These are phyloP conservation scores for Coelastrella sp. DNA, from an alignment of 139 green algal genomes.

Conservation along the genomic window DNA sequence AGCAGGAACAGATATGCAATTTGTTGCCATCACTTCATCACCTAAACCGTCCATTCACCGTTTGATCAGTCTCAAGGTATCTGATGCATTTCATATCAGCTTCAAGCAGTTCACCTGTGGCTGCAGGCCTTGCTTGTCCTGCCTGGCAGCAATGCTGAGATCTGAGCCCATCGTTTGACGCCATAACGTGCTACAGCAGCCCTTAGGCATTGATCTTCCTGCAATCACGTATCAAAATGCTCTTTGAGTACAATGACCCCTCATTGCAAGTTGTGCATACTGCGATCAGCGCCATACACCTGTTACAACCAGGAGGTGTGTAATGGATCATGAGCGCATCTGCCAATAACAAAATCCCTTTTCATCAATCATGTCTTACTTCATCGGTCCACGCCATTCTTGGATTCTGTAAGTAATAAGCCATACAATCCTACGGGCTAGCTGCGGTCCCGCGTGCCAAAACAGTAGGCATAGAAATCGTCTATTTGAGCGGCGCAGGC, in stretches of 20 bases:
- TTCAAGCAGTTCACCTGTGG: slow-evolving; percentile 16
- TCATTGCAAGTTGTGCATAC: background rate
- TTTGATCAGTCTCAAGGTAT: background rate
- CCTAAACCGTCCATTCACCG: too few relatives aligned
- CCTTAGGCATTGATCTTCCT: slow-evolving; percentile 32
- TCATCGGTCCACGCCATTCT: slow-evolving; percentile 39
- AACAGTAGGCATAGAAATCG: slow-evolving; percentile 14
- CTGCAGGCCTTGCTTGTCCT: slow-evolving; percentile 46
- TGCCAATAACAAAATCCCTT: background rate
- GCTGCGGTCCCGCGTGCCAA: background rate
- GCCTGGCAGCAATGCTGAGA: slow-evolving; percentile 22
- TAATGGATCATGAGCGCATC: background rate
- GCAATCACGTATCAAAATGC: background rate
- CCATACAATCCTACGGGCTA: slow-evolving; percentile 1
- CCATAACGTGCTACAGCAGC: slow-evolving; percentile 28
- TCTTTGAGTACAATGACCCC: background rate
- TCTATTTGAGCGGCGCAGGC: too few relatives aligned
- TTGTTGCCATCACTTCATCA: too few relatives aligned
- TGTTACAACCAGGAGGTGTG: background rate
- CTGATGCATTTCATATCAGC: background rate
- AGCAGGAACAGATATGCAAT: too few relatives aligned
- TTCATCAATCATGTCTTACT: background rate
- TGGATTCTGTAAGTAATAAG: background rate
- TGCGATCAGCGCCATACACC: background rate
- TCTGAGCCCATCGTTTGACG: slow-evolving; percentile 37